Conservation (phyloP, 768 basidiomycete genomes). For the Hericium coralloides region DNA sequence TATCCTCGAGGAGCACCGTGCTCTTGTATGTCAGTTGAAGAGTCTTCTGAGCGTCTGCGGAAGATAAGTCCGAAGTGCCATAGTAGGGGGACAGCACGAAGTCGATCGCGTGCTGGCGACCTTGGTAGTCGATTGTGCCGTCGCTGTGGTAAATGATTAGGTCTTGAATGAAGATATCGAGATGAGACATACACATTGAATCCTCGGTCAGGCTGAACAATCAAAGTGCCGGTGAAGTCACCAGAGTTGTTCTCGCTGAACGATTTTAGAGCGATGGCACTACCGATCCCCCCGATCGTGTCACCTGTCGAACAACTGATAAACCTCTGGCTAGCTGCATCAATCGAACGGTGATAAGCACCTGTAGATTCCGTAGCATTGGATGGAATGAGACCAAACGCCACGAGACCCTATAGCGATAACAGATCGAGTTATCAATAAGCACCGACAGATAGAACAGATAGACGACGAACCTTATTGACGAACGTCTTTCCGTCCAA, state of each 20-base stretch:
- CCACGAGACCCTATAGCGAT: constrained; percentile 40
- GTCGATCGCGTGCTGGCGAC: constrained; percentile 51
- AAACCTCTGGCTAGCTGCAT: neutral
- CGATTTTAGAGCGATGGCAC: constrained; percentile 50
- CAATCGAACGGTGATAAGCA: neutral
- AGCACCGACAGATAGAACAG: neutral
- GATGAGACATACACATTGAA: constrained; percentile 40
- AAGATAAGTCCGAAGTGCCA: constrained; percentile 33
- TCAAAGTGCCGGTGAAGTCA: constrained; percentile 38
- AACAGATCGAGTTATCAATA: neutral
- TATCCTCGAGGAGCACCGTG: constrained; percentile 43
- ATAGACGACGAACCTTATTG: constrained; percentile 27
- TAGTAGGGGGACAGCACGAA: constrained; percentile 54
- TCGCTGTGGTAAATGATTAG: constrained; percentile 26
- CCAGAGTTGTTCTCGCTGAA: constrained; percentile 30
- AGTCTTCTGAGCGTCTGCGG: constrained; percentile 41
- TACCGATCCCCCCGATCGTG: constrained; percentile 55
- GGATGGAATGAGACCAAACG: constrained; percentile 53
- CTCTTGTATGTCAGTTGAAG: constrained; percentile 40
- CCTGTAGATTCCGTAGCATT: constrained; percentile 44
- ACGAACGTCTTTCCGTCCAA: constrained; percentile 33
- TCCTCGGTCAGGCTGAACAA: constrained; percentile 54
- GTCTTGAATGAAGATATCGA: neutral
- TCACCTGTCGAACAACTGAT: constrained; percentile 24
- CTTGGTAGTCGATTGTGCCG: constrained; percentile 50